These are phyloP conservation scores for Dactylonectria estremocensis DNA, from an alignment of 2,329 filamentous ascomycete species.

Conservation along the genomic window DNA sequence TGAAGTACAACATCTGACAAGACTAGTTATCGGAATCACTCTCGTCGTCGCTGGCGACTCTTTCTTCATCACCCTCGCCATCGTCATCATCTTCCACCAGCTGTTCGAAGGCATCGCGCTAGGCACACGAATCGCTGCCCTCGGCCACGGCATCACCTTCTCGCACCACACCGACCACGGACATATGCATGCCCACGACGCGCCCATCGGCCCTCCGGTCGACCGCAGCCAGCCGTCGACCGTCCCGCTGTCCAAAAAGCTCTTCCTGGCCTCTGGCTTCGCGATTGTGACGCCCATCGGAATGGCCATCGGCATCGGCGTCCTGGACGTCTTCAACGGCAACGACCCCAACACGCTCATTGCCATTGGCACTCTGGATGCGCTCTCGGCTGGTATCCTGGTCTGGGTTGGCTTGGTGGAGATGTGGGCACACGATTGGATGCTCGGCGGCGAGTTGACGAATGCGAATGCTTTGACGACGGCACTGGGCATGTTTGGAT, in stretches of 20 bases:
- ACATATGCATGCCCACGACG: constrained; percentile 34
- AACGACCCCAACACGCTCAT: constrained; percentile 78
- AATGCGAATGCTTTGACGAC: constrained; percentile 65
- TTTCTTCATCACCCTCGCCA: constrained; percentile 69
- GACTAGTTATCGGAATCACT: constrained; percentile 73
- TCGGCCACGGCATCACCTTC: constrained; percentile 57
- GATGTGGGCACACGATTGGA: constrained; percentile 85
- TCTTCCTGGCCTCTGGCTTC: constrained; percentile 74
- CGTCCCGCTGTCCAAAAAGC: constrained; percentile 65
- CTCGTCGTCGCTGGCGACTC: constrained; percentile 71
- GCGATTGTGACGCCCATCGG: constrained; percentile 81
- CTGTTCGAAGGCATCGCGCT: constrained; percentile 84
- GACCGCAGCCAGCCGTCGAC: constrained; percentile 37
- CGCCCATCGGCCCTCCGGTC: constrained; percentile 36
- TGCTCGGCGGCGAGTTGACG: constrained; percentile 69
- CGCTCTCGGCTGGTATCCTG: constrained; percentile 81
- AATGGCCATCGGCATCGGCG: constrained; percentile 85
- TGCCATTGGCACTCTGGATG: constrained; percentile 81
- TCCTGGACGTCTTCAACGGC: constrained; percentile 79
- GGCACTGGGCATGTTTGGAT: constrained; percentile 63
- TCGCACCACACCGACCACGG: constrained; percentile 34
- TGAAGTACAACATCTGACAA: constrained; percentile 16
- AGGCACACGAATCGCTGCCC: constrained; percentile 77
- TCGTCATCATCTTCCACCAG: constrained; percentile 84
- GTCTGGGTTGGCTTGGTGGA: constrained; percentile 85